Percentiles rank a stretch among this genome's conserved stretches.
Evolutionary conservation across 1,284 basidiomycete genomes (phyloP).

Genomic region (Phellopilus nigrolimitatus): DNA sequence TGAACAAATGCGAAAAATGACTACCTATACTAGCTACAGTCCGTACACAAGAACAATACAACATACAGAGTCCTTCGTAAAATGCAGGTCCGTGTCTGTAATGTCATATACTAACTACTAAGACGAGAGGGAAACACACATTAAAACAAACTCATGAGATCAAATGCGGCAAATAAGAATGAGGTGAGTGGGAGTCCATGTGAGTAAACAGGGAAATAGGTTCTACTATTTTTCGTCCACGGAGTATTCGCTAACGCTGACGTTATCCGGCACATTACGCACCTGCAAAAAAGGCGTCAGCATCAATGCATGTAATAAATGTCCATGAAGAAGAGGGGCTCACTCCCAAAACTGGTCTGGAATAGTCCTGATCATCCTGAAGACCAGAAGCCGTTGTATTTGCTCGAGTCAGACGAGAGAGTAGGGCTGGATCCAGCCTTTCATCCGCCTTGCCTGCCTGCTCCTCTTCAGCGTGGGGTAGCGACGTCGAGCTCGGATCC

Average conservation of each 20-base stretch:
- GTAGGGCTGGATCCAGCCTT: slow-evolving; percentile 41
- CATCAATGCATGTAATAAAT: not conserved
- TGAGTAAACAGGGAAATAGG: not conserved
- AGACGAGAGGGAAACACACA: too few relatives aligned
- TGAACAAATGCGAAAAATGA: too few relatives aligned
- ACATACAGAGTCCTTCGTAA: too few relatives aligned
- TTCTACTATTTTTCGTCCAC: slow-evolving; percentile 6
- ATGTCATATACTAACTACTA: too few relatives aligned
- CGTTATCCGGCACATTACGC: slow-evolving; percentile 26
- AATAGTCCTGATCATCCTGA: slow-evolving; percentile 53
- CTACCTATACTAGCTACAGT: too few relatives aligned
- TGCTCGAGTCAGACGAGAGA: slow-evolving; percentile 33
- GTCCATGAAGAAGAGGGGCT: slow-evolving; percentile 24
- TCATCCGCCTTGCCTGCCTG: slow-evolving; percentile 30
- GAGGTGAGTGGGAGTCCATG: slow-evolving; percentile 1
- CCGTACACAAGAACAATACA: too few relatives aligned
- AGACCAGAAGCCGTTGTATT: slow-evolving; percentile 33
- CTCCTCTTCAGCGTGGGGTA: slow-evolving; percentile 23
- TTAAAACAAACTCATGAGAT: too few relatives aligned
- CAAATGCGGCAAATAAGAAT: not conserved
- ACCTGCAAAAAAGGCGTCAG: slow-evolving; percentile 15
- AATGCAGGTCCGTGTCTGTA: too few relatives aligned
- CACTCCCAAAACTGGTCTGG: slow-evolving; percentile 54
- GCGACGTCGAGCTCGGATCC: slow-evolving; percentile 24
- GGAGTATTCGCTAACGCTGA: slow-evolving; percentile 38